phyloP scores from a whole-genome alignment of 257 asterid species.

The Henckelia pumila region DNA sequence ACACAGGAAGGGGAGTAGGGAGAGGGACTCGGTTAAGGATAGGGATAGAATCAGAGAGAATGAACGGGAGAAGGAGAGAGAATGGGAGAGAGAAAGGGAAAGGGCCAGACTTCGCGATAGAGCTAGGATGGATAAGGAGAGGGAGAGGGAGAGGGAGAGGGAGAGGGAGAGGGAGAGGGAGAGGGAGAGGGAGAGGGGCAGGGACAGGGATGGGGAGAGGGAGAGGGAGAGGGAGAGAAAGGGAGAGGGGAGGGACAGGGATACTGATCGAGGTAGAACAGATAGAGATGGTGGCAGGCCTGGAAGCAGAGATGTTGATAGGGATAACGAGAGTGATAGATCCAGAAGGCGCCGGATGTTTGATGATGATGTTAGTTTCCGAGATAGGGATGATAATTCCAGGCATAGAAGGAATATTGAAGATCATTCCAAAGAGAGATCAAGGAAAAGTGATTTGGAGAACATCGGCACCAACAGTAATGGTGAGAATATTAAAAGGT shows the following conservation, averaged over 20 bases:
- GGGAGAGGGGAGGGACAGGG: slow-evolving; percentile 37
- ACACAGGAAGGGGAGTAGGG: slow-evolving; percentile 58
- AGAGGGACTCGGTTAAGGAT: slow-evolving; percentile 34
- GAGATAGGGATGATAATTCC: slow-evolving; percentile 46
- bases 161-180: slow-evolving; percentile 29
- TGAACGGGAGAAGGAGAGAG: slow-evolving; percentile 30
- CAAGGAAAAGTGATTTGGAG: slow-evolving; percentile 36
- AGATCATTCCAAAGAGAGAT: slow-evolving; percentile 38
- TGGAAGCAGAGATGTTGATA: slow-evolving; percentile 42
- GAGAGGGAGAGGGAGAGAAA: slow-evolving; percentile 32
- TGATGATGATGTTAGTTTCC: slow-evolving; percentile 44
- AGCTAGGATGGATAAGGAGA: slow-evolving; percentile 35
- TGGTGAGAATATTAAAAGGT: slow-evolving; percentile 49
- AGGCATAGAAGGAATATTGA: slow-evolving; percentile 55
- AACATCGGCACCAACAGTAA: slow-evolving; percentile 32
- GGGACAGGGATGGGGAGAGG: slow-evolving; percentile 39
- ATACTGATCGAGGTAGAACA: slow-evolving; percentile 45
- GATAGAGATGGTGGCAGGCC: slow-evolving; percentile 39
- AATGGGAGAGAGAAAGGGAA: slow-evolving; percentile 37
- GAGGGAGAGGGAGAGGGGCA: slow-evolving; percentile 38
- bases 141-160: slow-evolving; percentile 26
- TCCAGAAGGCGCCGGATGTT: slow-evolving; percentile 41
- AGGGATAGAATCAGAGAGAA: slow-evolving; percentile 40
- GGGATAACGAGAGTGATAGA: slow-evolving; percentile 43
- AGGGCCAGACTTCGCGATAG: slow-evolving; percentile 31